phyloP scores from a whole-genome alignment of 345 rosid genomes.

The Sisymbrium altissimum region DNA sequence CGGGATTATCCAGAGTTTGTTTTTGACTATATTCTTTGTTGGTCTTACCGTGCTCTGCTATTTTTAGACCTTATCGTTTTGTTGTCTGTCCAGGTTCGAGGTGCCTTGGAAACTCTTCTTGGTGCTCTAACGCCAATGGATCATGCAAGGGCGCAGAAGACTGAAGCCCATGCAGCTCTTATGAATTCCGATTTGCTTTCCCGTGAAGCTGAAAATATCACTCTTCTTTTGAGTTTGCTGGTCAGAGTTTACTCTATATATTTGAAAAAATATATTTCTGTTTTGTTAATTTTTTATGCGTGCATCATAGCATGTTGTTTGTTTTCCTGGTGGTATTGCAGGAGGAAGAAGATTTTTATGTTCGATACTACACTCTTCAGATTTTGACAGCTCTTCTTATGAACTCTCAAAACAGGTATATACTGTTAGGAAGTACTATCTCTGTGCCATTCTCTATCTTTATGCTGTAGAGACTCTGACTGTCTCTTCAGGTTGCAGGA shows the following conservation, averaged over 20 bases:
- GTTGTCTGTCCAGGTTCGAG: conserved; percentile 58
- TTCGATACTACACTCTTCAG: conserved; percentile 94
- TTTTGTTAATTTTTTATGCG: neutral
- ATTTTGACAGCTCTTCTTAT: conserved; percentile 90
- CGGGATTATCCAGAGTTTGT: neutral
- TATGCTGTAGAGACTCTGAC: conserved; percentile 39
- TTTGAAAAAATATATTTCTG: neutral
- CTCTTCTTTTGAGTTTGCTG: conserved; percentile 90
- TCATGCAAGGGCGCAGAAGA: conserved; percentile 67
- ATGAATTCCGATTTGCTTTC: conserved; percentile 97
- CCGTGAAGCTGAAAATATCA: conserved; percentile 85
- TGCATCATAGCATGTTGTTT: neutral
- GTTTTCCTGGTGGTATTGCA: conserved; percentile 35
- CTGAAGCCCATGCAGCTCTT: conserved; percentile 83
- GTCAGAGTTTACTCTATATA: conserved; percentile 36
- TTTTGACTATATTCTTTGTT: neutral
- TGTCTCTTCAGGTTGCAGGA: conserved; percentile 91
- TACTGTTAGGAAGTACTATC: conserved; percentile 3
- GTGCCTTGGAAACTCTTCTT: conserved; percentile 92
- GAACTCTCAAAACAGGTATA: conserved; percentile 85
- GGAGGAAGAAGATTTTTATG: conserved; percentile 96
- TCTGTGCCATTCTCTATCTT: conserved; percentile 1
- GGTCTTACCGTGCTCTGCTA: neutral
- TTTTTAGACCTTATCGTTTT: neutral
- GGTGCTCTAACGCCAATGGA: conserved; percentile 84